Conservation (phyloP, 148 eudicot genomes). For the Chenopodium formosanum region DNA sequence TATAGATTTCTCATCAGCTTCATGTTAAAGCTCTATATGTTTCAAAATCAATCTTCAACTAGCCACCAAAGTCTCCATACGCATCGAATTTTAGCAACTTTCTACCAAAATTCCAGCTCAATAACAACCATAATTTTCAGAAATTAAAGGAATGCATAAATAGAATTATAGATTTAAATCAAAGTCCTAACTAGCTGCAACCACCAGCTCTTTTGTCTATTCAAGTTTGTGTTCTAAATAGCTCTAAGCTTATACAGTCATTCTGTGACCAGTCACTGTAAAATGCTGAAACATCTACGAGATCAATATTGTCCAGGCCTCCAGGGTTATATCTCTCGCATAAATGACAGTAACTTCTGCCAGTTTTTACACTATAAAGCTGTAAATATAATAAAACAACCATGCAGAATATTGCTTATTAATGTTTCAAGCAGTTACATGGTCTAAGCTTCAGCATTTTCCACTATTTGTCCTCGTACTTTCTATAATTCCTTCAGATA, state of each 20-base stretch:
- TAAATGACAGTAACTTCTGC: too few species aligned
- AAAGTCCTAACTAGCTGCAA: neutral
- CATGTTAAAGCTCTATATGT: neutral
- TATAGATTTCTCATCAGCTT: neutral
- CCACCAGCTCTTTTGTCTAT: neutral
- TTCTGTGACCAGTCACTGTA: neutral
- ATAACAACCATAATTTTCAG: neutral
- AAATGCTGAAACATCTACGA: neutral
- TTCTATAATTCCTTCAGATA: neutral
- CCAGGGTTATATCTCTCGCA: neutral
- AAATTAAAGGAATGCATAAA: neutral
- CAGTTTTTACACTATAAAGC: neutral
- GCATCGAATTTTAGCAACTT: neutral
- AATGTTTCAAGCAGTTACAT: neutral
- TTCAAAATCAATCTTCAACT: neutral
- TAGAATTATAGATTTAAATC: neutral
- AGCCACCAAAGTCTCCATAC: neutral
- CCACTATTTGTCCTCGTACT: neutral
- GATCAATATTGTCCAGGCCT: neutral
- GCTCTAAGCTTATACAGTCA: neutral
- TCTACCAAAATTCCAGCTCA: neutral
- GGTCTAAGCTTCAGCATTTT: neutral
- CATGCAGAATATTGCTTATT: neutral
- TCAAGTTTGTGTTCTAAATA: neutral
- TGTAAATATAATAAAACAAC: neutral